A percentile compares a stretch with the other conserved stretches of the same genome.
Evolutionary conservation across 2,329 filamentous ascomycete species (phyloP).

Genomic region (Cladobotryum protrusum): DNA sequence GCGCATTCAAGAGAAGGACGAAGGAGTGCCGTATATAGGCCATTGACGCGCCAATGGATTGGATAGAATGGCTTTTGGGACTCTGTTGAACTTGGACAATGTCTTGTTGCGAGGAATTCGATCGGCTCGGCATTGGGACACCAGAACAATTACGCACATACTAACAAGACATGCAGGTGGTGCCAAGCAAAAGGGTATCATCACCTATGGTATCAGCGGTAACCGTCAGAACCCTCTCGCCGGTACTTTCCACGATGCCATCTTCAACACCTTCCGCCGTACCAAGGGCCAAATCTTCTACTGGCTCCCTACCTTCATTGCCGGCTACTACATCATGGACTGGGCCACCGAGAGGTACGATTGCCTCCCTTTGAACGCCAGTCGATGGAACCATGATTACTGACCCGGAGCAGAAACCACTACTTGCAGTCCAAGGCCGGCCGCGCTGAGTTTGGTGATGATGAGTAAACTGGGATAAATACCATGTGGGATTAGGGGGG

Average conservation of each 20-base stretch:
- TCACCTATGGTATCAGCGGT: slow-evolving; percentile 68
- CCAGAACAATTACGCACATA: not conserved
- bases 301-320: slow-evolving; percentile 71
- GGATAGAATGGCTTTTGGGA: not conserved
- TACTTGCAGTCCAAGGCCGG: slow-evolving; percentile 77
- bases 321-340: slow-evolving; percentile 75
- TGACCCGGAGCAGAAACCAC: slow-evolving; percentile 54
- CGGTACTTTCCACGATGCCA: slow-evolving; percentile 67
- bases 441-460: slow-evolving; percentile 47
- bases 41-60: not conserved
- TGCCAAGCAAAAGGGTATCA: slow-evolving; percentile 56
- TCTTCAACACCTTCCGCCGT: slow-evolving; percentile 95
- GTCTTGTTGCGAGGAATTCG: not conserved
- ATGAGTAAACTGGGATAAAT: slow-evolving; percentile 32
- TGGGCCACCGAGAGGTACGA: slow-evolving; percentile 89
- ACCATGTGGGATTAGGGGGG: slow-evolving; percentile 25
- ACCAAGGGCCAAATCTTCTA: slow-evolving; percentile 83
- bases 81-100: not conserved
- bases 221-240: slow-evolving; percentile 89
- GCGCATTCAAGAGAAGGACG: not conserved
- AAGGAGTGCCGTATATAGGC: not conserved
- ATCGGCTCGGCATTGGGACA: not conserved
- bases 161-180: slow-evolving; percentile 36
- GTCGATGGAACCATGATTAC: not conserved
- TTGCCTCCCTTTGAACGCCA: not conserved